phyloP scores from a whole-genome alignment of 108 stramenopile species.

The Skeletonema potamos region DNA sequence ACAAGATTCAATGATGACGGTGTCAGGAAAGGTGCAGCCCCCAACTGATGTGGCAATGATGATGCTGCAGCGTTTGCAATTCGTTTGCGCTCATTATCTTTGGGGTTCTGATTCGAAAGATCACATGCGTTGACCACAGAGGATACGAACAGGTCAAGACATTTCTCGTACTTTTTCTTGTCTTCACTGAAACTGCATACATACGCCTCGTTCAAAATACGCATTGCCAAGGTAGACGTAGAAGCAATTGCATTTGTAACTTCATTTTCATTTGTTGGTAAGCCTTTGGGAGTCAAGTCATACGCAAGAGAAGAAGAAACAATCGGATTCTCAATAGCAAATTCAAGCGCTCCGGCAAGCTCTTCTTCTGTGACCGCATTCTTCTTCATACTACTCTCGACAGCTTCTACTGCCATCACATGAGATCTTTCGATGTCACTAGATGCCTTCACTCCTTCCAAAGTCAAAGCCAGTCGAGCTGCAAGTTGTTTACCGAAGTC shows the following conservation, averaged over 20 bases:
- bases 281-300: constrained; percentile 46
- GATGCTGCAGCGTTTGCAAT: constrained; percentile 51
- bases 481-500: constrained; percentile 68
- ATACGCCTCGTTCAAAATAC: constrained; percentile 72
- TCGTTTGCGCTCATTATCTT: constrained; percentile 64
- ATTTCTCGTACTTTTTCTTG: constrained; percentile 52
- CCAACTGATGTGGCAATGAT: constrained; percentile 56
- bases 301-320: constrained; percentile 66
- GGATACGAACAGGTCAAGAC: constrained; percentile 65
- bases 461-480: constrained; percentile 76
- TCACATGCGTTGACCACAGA: constrained; percentile 64
- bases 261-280: neutral
- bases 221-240: constrained; percentile 22
- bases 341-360: constrained; percentile 28
- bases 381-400: constrained; percentile 34
- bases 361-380: constrained; percentile 6
- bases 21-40: constrained; percentile 54
- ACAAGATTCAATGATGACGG: constrained; percentile 55
- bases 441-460: constrained; percentile 49
- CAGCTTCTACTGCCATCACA: constrained; percentile 54
- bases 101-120: constrained; percentile 63
- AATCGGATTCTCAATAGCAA: constrained; percentile 62
- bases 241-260: constrained; percentile 4
- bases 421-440: constrained; percentile 44
- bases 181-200: constrained; percentile 37